Evolutionary conservation across 805 yeast species (phyloP).

Genomic region (Sugiyamaella americana): DNA sequence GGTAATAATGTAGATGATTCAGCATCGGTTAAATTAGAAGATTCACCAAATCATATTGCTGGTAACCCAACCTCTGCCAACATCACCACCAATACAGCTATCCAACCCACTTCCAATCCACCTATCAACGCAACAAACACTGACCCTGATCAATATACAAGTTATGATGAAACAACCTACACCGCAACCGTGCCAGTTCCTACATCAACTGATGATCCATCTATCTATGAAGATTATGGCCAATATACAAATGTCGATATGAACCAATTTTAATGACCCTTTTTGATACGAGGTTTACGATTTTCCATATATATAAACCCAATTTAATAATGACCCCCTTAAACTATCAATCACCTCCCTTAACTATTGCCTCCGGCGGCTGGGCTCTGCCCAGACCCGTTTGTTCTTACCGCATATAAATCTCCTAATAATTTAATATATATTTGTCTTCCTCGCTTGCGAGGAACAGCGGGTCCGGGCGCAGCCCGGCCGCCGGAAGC

Average conservation of each 20-base stretch:
- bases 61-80: too few species aligned
- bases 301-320: not conserved
- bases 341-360: not conserved
- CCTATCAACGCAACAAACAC: not conserved
- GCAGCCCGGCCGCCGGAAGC: not conserved
- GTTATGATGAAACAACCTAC: slow-evolving; percentile 9
- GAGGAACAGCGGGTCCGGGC: not conserved
- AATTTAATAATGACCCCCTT: not conserved
- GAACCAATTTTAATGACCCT: slow-evolving; percentile 11
- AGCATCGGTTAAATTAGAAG: not conserved
- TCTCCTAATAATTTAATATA: not conserved
- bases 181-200: slow-evolving; percentile 17
- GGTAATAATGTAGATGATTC: not conserved
- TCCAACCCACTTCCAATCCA: too few species aligned
- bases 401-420: not conserved
- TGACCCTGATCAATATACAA: slow-evolving; percentile 1
- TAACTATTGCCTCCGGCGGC: not conserved
- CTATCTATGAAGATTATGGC: slow-evolving; percentile 27
- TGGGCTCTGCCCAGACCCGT: not conserved
- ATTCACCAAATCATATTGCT: not conserved
- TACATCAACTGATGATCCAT: slow-evolving; percentile 6
- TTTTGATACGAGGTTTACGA: slow-evolving; percentile 1
- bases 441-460: not conserved
- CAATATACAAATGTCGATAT: slow-evolving; percentile 27
- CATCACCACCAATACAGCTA: too few species aligned